phyloP scores from a whole-genome alignment of 257 asterid species.

The Solanum bulbocastanum region DNA sequence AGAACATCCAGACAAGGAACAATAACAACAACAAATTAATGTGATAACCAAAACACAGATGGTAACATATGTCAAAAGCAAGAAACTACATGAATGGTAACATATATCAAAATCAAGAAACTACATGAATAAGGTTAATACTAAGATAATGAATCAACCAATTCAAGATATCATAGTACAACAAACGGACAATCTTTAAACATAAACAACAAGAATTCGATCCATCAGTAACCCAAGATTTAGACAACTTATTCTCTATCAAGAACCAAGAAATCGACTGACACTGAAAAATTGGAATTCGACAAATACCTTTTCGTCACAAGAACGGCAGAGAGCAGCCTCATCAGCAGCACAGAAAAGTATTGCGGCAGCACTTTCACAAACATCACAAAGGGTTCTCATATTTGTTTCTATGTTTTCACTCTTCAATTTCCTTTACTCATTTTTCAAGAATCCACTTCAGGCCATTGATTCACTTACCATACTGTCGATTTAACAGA shows the following conservation, averaged over 20 bases:
- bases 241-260: neutral
- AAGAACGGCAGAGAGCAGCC: constrained; percentile 82
- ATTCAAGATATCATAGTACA: constrained; percentile 2
- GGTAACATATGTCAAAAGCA: neutral
- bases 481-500: neutral
- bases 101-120: neutral
- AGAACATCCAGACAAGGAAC: neutral
- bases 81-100: neutral
- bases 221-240: neutral
- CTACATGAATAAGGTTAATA: neutral
- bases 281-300: neutral
- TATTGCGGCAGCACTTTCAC: constrained; percentile 90
- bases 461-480: neutral
- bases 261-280: neutral
- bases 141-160: neutral
- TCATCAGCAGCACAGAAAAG: constrained; percentile 95
- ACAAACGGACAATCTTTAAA: neutral
- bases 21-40: neutral
- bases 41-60: neutral
- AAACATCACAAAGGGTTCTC: constrained; percentile 90
- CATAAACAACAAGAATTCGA: neutral
- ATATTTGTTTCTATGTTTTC: constrained; percentile 15
- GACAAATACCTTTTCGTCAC: constrained; percentile 64
- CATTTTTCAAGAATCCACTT: neutral
- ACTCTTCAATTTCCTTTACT: neutral